A percentile compares a stretch with the other conserved stretches of the same genome.
These are phyloP conservation scores for Xylaria sp. DNA, from an alignment of 2,329 filamentous ascomycete species.

Conservation along the genomic window DNA sequence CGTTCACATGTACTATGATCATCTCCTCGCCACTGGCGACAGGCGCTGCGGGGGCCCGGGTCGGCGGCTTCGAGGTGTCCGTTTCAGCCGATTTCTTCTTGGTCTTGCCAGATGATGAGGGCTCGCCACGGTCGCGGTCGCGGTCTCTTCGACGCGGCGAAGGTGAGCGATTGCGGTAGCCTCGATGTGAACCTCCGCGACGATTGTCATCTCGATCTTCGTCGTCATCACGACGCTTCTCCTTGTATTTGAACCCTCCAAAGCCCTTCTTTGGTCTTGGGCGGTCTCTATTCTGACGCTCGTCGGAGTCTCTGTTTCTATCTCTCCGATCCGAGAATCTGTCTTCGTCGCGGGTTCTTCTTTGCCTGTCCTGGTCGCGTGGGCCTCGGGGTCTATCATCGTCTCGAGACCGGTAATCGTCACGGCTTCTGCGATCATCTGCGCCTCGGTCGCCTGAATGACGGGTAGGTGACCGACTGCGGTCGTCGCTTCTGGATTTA, in stretches of 20 bases:
- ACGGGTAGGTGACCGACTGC: constrained; percentile 46
- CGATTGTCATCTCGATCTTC: constrained; percentile 56
- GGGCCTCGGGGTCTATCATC: constrained; percentile 31
- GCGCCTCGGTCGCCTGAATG: constrained; percentile 30
- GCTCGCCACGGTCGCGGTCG: constrained; percentile 52
- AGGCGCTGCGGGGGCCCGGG: constrained; percentile 44
- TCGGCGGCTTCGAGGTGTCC: constrained; percentile 51
- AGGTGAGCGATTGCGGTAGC: constrained; percentile 59
- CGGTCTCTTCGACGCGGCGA: constrained; percentile 52
- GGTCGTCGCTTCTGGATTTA: constrained; percentile 40
- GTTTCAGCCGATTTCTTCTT: constrained; percentile 47
- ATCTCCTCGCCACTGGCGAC: constrained; percentile 72
- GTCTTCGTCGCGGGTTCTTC: constrained; percentile 26
- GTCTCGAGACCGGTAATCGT: constrained; percentile 40
- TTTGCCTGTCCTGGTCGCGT: constrained; percentile 28
- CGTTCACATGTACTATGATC: constrained; percentile 94
- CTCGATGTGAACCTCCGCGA: constrained; percentile 59
- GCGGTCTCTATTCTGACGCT: constrained; percentile 36
- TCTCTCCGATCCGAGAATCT: constrained; percentile 34
- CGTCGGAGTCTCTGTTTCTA: constrained; percentile 28
- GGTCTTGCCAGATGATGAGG: constrained; percentile 41
- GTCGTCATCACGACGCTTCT: constrained; percentile 60
- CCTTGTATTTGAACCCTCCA: constrained; percentile 69
- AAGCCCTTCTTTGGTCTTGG: constrained; percentile 50
- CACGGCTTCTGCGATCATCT: constrained; percentile 40